phyloP scores from a whole-genome alignment of 1,139 yeast species.

The Blastobotrys malaysiensis region DNA sequence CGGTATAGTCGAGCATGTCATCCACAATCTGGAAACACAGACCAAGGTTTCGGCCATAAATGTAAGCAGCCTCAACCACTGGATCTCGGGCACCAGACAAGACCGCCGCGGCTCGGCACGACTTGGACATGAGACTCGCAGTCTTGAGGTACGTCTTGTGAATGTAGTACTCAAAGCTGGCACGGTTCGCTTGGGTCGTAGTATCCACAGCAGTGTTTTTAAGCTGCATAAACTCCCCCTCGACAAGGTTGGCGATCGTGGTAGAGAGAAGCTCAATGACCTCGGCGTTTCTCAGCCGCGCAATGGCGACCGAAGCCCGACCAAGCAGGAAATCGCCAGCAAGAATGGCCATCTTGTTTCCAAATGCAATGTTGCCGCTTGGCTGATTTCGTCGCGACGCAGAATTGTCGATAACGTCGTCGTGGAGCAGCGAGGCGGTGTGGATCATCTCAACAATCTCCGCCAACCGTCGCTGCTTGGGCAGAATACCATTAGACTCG shows the following conservation, averaged over 20 bases:
- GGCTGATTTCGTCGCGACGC: constrained; percentile 89
- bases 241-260: constrained; percentile 93
- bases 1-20: constrained; percentile 91
- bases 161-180: constrained; percentile 89
- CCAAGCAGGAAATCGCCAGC: constrained; percentile 96
- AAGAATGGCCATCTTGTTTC: constrained; percentile 93
- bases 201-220: constrained; percentile 72
- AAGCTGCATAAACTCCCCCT: constrained; percentile 97
- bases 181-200: constrained; percentile 67
- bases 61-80: constrained; percentile 77
- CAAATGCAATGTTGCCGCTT: constrained; percentile 87
- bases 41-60: constrained; percentile 89
- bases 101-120: constrained; percentile 90
- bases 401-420: constrained; percentile 92
- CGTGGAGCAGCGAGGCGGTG: constrained; percentile 93
- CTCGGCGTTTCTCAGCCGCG: constrained; percentile 91
- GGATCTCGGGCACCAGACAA: constrained; percentile 75
- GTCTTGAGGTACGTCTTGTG: constrained; percentile 95
- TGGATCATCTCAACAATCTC: constrained; percentile 98
- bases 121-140: constrained; percentile 92
- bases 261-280: constrained; percentile 93
- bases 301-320: constrained; percentile 92
- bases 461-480: constrained; percentile 91
- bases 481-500: constrained; percentile 56
- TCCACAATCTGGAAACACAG: constrained; percentile 95